Conservation (phyloP, 257 asterid genomes). For the Apocynum venetum region DNA sequence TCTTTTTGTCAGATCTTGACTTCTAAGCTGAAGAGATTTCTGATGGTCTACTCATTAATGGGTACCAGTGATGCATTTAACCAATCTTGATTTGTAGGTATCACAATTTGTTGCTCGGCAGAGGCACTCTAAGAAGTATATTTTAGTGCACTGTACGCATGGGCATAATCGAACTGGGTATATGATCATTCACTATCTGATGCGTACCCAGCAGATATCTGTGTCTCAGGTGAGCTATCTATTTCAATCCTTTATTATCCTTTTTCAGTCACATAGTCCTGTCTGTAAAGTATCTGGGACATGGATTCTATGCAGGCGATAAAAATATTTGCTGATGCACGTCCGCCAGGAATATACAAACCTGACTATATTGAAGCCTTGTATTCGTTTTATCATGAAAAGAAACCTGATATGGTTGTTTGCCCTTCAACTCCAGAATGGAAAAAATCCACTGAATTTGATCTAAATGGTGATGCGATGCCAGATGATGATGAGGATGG, state of each 20-base stretch:
- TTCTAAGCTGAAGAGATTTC: not conserved
- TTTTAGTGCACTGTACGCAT: slow-evolving; percentile 96
- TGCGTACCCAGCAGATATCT: slow-evolving; percentile 71
- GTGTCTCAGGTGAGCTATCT: slow-evolving; percentile 72
- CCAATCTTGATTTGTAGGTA: slow-evolving; percentile 51
- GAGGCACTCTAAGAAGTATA: slow-evolving; percentile 60
- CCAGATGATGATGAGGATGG: slow-evolving; percentile 98
- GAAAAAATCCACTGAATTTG: slow-evolving; percentile 89
- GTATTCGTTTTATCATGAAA: slow-evolving; percentile 89
- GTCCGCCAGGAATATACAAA: slow-evolving; percentile 97
- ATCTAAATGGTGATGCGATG: slow-evolving; percentile 93
- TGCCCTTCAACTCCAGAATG: slow-evolving; percentile 94
- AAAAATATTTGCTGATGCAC: slow-evolving; percentile 75
- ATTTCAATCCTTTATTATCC: not conserved
- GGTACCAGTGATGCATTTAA: not conserved
- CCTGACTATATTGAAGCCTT: slow-evolving; percentile 83
- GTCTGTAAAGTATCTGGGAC: slow-evolving; percentile 3
- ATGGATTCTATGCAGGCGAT: slow-evolving; percentile 54
- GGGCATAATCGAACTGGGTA: slow-evolving; percentile 99
- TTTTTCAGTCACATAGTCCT: not conserved
- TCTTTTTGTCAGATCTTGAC: not conserved
- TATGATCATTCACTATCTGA: slow-evolving; percentile 90
- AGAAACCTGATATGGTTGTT: slow-evolving; percentile 65
- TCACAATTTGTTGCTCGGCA: slow-evolving; percentile 76
- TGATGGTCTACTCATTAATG: not conserved